Evolutionary conservation across 2,329 filamentous ascomycete species (phyloP), one percentile per base, ranked within the genome.

Genomic region (Xylaria sp.): DNA sequence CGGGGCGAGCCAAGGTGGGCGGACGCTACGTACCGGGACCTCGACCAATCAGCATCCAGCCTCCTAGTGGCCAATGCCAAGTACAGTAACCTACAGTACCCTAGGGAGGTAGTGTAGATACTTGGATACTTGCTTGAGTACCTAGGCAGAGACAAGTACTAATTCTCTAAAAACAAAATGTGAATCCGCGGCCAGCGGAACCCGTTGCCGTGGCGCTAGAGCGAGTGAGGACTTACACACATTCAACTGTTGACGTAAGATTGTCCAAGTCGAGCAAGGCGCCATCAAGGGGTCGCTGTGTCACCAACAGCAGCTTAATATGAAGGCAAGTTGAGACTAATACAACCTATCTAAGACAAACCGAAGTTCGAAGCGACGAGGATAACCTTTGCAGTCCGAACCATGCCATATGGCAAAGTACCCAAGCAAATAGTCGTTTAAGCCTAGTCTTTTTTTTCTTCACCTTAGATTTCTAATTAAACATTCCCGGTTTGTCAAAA

Each of bases 191-290:
- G 65, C 33, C 33, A 36, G 39, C 59, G 50, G 64, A 56, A 61
- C 45, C 29, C 53, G 61, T 65, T 69, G 61, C 67, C 64, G 67
- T 56, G 42, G 36, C 57, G 55, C 67, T 69, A 69, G 67, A 62
- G 67, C 36, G 33, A 27, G 36, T 15, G 53, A 29, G 9, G 7
- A 62, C 51, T 11, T 58, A 38, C 29, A 63, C 57, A 54, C 51
- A 64, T 65, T 59, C 42, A 57, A 53, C 25, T 36, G 22, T 57
- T 63, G 56, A 66, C 22, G 54, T 59, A 51, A 57, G 53, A 25
- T 47, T 59, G 47, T 50, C 22, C 29, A 22, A 33, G 36, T 51
- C 17, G 31, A 27, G 33, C 20, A 27, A 31, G 15, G 33, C 36
- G n/a, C 42, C 31, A 31, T 22, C 22, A 25, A 53, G 29, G 31